A percentile compares a stretch with the other conserved stretches of the same genome.
These are phyloP conservation scores for Cladophialophora chaetospira DNA, from an alignment of 2,329 filamentous ascomycete genomes.

Conservation along the genomic window DNA sequence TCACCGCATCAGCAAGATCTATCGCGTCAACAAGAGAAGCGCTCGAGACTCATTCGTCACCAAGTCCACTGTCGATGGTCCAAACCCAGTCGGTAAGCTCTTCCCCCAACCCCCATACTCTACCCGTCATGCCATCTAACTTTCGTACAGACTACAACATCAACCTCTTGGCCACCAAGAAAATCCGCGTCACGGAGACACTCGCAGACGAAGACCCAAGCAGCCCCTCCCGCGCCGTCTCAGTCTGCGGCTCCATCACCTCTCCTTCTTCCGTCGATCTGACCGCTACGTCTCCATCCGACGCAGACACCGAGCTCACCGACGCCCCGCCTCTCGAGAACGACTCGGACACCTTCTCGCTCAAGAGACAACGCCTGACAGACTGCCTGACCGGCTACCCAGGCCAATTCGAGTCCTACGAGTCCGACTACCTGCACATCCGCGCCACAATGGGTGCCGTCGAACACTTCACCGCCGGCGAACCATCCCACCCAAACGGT, in stretches of 20 bases:
- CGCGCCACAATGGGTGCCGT: constrained; percentile 4
- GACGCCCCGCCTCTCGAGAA: neutral
- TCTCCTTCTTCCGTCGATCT: neutral
- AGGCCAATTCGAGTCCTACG: constrained; percentile 26
- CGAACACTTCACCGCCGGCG: constrained; percentile 11
- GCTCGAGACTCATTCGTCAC: constrained; percentile 21
- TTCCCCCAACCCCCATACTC: neutral
- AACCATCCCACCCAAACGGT: constrained; percentile 24
- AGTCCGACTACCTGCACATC: constrained; percentile 11
- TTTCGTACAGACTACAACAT: constrained; percentile 13
- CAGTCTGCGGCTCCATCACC: constrained; percentile 13
- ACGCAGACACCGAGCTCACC: neutral
- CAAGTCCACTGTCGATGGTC: constrained; percentile 7
- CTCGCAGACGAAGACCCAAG: constrained; percentile 8
- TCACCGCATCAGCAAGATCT: neutral
- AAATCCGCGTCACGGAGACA: constrained; percentile 16
- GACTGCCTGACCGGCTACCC: constrained; percentile 15
- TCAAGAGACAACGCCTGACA: constrained; percentile 7
- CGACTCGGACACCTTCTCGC: constrained; percentile 1
- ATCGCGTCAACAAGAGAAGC: constrained; percentile 20
- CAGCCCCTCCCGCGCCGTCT: constrained; percentile 15
- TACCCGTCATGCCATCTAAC: neutral
- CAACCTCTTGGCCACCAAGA: constrained; percentile 20
- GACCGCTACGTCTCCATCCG: neutral
- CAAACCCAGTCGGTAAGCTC: constrained; percentile 12